Evolutionary conservation across 164 flowering plant species (phyloP), one percentile per base, ranked within the genome.

Genomic region (Aristolochia californica): DNA sequence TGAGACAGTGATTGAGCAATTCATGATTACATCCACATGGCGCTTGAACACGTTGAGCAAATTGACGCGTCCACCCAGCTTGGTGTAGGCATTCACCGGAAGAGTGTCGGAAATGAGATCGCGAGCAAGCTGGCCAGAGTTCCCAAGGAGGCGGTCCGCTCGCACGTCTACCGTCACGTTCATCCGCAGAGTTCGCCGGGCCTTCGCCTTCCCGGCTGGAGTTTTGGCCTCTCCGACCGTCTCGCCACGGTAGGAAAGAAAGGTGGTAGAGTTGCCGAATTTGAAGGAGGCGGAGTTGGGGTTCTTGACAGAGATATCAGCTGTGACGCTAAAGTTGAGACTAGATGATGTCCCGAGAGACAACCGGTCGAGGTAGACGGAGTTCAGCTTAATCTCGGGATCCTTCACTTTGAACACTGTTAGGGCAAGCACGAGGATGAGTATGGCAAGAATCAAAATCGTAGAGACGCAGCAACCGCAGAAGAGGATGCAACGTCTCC

Each of bases 201-300:
- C 80, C 71, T 48, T 69, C 10, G 82, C 74, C 53, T 54, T 28
- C 1, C 91, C 87, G 10, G 80, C 70, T 5, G 77, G 79, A 0
- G 70, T 77, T 0, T 64, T 61, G 1, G 74, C 91, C 58, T 78
- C 78, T 0, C 88, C 91, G 3, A 79, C 68, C 59, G 63, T 57
- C 8, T 23, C 24, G 13, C 74, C 83, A 14, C 58, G 55, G 69
- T 77, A 82, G 68, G 50, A 77, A 2, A 82, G 48, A 0, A 45
- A 59, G 10, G 85, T 77, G 13, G 77, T 78, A 28, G 84, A 70
- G 75, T 79, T 76, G 2, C 53, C 43, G 49, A 69, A 80, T 64
- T 52, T 77, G 79, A 78, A 80, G 1, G 87, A 74, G 5, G 77
- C 81, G 17, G 55, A 67, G 61, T 80, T 84, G 0, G 90, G 84